These are phyloP conservation scores for Silene coronaria DNA, from an alignment of 179 eudicot genomes.

Conservation along the genomic window DNA sequence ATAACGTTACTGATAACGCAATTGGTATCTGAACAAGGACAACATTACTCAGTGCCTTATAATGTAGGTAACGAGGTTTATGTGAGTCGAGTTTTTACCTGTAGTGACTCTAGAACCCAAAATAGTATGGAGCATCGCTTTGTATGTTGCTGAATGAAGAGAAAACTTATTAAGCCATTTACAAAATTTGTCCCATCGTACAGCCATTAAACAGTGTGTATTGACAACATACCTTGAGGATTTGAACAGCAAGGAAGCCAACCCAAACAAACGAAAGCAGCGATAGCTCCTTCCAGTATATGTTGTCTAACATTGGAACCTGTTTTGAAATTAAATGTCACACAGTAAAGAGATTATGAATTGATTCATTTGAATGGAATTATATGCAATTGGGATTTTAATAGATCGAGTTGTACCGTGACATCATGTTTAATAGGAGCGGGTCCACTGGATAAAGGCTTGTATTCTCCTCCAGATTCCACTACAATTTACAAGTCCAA, in stretches of 20 bases:
- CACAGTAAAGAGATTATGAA: constrained; percentile 8
- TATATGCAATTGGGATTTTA: background rate
- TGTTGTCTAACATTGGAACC: constrained; percentile 59
- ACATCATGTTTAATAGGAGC: constrained; percentile 20
- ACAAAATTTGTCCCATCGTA: background rate
- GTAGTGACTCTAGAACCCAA: constrained; percentile 31
- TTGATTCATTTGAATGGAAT: background rate
- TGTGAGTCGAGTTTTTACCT: constrained; percentile 20
- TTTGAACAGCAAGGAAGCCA: constrained; percentile 62
- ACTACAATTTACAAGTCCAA: constrained; percentile 18
- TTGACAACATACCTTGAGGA: constrained; percentile 47
- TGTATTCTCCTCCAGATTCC: constrained; percentile 29
- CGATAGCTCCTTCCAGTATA: constrained; percentile 74
- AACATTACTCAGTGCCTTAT: background rate
- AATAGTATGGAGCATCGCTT: constrained; percentile 26
- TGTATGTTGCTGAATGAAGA: constrained; percentile 25
- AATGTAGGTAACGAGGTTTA: background rate
- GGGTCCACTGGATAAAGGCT: constrained; percentile 31
- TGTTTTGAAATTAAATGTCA: constrained; percentile 16
- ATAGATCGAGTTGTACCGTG: constrained; percentile 17
- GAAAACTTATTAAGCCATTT: background rate
- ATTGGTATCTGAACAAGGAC: constrained; percentile 48
- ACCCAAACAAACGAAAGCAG: constrained; percentile 71
- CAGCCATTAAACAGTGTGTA: background rate
- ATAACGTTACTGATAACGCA: constrained; percentile 50